phyloP scores from a whole-genome alignment of 2,329 filamentous ascomycete species.

The Stachybotrys chartarum region DNA sequence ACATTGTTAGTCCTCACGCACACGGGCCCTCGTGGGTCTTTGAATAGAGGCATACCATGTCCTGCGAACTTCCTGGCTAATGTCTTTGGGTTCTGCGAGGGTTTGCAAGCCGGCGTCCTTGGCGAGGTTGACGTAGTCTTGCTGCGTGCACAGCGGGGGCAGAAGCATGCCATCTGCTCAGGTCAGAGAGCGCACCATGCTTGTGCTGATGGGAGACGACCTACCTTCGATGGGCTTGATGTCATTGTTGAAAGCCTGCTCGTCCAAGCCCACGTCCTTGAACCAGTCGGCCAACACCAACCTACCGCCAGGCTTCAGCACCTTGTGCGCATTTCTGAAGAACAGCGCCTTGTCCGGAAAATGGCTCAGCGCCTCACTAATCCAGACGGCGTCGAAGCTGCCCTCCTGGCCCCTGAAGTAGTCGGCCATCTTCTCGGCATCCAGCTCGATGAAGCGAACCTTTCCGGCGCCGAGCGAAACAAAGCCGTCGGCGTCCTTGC shows the following conservation, averaged over 20 bases:
- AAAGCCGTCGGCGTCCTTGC: conserved; percentile 24
- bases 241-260: conserved; percentile 38
- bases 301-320: conserved; percentile 42
- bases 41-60: conserved; percentile 41
- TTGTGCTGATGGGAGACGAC: background rate
- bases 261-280: conserved; percentile 39
- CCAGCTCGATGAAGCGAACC: conserved; percentile 50
- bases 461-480: conserved; percentile 33
- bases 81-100: conserved; percentile 42
- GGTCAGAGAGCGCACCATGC: background rate
- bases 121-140: conserved; percentile 45
- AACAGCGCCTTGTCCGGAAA: conserved; percentile 53
- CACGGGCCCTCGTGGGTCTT: background rate
- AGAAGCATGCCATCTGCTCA: conserved; percentile 50
- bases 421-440: conserved; percentile 53
- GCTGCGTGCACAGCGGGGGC: conserved; percentile 45
- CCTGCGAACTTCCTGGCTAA: conserved; percentile 49
- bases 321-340: conserved; percentile 42
- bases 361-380: conserved; percentile 54
- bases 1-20: background rate
- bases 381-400: conserved; percentile 52
- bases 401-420: conserved; percentile 32
- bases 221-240: conserved; percentile 53
- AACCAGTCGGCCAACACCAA: conserved; percentile 57
- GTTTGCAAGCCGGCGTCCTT: conserved; percentile 38